Evolutionary conservation across 2,329 filamentous ascomycete genomes (phyloP).

Genomic region (Microdochium nivale): DNA sequence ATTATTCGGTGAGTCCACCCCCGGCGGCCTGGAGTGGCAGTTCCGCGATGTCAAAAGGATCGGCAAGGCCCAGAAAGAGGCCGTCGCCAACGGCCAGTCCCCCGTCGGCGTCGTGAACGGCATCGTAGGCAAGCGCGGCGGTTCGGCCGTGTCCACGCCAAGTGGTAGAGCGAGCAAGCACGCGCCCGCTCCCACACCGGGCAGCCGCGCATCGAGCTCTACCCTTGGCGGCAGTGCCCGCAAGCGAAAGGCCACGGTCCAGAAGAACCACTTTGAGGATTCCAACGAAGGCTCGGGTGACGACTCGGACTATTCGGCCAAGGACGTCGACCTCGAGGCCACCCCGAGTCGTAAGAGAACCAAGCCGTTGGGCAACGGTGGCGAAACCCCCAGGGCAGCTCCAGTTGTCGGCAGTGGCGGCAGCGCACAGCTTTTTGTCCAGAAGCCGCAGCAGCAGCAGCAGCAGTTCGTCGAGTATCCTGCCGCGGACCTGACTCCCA

Average conservation of each 20-base stretch:
- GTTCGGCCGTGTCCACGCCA: slow-evolving; percentile 16
- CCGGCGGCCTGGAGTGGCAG: slow-evolving; percentile 50
- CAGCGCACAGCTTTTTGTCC: background rate
- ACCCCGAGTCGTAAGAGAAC: background rate
- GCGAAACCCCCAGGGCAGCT: background rate
- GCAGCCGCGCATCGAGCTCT: background rate
- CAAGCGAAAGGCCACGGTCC: background rate
- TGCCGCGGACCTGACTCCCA: background rate
- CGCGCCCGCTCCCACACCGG: background rate
- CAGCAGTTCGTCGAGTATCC: background rate
- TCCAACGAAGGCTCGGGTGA: background rate
- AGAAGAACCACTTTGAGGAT: background rate
- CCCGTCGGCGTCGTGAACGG: slow-evolving; percentile 30
- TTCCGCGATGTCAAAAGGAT: slow-evolving; percentile 48
- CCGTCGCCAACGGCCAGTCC: slow-evolving; percentile 34
- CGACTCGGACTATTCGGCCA: background rate
- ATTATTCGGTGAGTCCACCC: slow-evolving; percentile 50
- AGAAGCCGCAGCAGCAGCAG: background rate
- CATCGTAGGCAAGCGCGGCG: slow-evolving; percentile 3
- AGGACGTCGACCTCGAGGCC: background rate
- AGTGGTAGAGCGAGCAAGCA: slow-evolving; percentile 3
- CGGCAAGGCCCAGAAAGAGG: slow-evolving; percentile 36
- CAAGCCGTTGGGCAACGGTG: background rate
- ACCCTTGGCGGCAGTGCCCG: background rate
- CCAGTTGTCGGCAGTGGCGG: background rate